Percentiles rank a stretch among this genome's conserved stretches.
phyloP scores from a whole-genome alignment of 192 early-diverging fungal genomes.

The Coemansia sp. region DNA sequence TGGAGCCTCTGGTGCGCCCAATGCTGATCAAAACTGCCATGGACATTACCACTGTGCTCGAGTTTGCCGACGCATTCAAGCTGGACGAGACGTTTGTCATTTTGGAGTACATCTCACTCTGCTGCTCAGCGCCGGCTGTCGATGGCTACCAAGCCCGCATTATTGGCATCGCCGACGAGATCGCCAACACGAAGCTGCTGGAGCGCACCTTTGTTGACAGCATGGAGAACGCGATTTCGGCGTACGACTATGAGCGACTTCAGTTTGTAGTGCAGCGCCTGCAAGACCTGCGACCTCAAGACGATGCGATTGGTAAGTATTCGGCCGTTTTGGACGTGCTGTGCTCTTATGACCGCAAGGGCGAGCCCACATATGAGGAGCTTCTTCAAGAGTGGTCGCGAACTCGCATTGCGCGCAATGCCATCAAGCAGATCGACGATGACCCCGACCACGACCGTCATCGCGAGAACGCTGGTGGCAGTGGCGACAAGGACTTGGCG shows the following conservation, averaged over 20 bases:
- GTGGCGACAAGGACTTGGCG: background rate
- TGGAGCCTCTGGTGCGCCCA: conserved; percentile 56
- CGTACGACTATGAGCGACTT: conserved; percentile 70
- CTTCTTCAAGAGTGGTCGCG: conserved; percentile 41
- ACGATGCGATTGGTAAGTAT: conserved; percentile 41
- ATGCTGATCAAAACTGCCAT: conserved; percentile 60
- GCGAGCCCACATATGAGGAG: conserved; percentile 51
- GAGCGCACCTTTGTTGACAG: conserved; percentile 50
- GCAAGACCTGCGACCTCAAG: conserved; percentile 49
- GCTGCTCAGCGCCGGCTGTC: conserved; percentile 31
- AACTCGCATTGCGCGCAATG: conserved; percentile 15
- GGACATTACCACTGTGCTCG: conserved; percentile 62
- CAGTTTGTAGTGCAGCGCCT: conserved; percentile 60
- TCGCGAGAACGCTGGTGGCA: background rate
- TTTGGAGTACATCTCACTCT: conserved; percentile 49
- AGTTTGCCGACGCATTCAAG: conserved; percentile 66
- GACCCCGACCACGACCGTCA: background rate
- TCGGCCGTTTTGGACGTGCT: conserved; percentile 57
- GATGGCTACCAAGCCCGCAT: conserved; percentile 55
- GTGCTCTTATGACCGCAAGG: conserved; percentile 53
- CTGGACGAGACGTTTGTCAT: conserved; percentile 42
- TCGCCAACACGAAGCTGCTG: conserved; percentile 60
- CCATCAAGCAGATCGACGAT: conserved; percentile 3
- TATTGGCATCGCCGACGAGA: conserved; percentile 48
- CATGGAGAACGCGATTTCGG: conserved; percentile 48